Conservation (phyloP, 2,329 filamentous ascomycete genomes). For the Coniosporium tulheliwenetii region DNA sequence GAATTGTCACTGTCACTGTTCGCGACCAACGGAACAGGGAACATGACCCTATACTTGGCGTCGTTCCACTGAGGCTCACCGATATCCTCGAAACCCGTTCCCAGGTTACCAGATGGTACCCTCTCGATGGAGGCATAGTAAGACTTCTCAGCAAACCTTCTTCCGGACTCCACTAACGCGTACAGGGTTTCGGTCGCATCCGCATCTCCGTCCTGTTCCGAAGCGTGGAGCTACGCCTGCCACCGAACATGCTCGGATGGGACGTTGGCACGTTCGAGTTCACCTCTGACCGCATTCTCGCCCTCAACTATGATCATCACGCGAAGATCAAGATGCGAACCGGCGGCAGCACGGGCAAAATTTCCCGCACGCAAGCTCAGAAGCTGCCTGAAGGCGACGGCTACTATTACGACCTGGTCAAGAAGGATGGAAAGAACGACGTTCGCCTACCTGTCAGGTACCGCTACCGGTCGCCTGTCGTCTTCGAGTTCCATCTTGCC, state of each 20-base stretch:
- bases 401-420: constrained; percentile 41
- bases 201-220: constrained; percentile 83
- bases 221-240: constrained; percentile 70
- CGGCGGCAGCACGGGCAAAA: constrained; percentile 61
- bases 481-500: constrained; percentile 66
- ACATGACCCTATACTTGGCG: constrained; percentile 86
- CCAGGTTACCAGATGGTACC: constrained; percentile 84
- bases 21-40: constrained; percentile 79
- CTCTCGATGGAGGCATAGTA: constrained; percentile 75
- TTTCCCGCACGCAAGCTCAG: constrained; percentile 48
- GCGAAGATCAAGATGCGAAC: constrained; percentile 65
- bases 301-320: constrained; percentile 43
- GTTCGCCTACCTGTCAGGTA: constrained; percentile 76
- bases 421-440: constrained; percentile 32
- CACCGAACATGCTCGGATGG: constrained; percentile 79
- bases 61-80: constrained; percentile 75
- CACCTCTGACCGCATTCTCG: constrained; percentile 51
- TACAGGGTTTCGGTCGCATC: constrained; percentile 68
- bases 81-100: constrained; percentile 80
- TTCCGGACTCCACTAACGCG: neutral
- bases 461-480: constrained; percentile 76
- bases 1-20: constrained; percentile 73
- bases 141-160: neutral
- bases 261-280: constrained; percentile 94
- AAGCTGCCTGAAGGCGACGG: constrained; percentile 43